Evolutionary conservation across 306 rosid genomes (phyloP).

Genomic region (Rosa rugosa): DNA sequence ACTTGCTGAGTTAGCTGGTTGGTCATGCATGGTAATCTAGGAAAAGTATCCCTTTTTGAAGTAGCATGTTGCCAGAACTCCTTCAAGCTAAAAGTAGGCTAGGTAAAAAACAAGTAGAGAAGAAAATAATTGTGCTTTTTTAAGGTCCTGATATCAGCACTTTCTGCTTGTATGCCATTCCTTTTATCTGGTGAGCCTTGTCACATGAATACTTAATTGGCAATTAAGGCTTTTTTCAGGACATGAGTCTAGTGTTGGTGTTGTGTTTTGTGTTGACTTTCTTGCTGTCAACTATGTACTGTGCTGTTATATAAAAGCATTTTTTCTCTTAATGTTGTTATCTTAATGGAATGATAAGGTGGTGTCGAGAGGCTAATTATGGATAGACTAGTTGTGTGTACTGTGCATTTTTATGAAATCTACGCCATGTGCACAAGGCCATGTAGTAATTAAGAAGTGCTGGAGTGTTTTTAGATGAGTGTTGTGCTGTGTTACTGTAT

Average conservation of each 20-base stretch:
- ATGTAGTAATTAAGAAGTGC: background rate
- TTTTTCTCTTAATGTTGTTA: background rate
- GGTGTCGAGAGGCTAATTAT: background rate
- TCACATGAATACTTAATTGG: background rate
- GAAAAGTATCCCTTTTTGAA: background rate
- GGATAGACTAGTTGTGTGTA: background rate
- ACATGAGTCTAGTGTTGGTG: background rate
- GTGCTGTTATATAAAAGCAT: background rate
- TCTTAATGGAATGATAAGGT: background rate
- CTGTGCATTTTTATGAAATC: background rate
- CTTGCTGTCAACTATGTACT: background rate
- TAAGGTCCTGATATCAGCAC: background rate
- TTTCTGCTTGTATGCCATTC: background rate
- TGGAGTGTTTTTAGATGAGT: background rate
- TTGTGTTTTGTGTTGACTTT: background rate
- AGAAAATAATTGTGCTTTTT: background rate
- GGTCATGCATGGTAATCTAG: background rate
- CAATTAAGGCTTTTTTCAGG: background rate
- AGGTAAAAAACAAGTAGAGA: conserved; percentile 3
- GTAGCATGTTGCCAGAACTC: conserved; percentile 4
- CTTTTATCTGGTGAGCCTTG: background rate
- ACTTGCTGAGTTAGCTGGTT: background rate
- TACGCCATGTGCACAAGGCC: background rate
- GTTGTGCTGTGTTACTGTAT: background rate
- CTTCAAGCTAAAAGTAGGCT: background rate